These are phyloP conservation scores for Saussurea involucrata DNA, from an alignment of 129 eudicot genomes.

Conservation along the genomic window DNA sequence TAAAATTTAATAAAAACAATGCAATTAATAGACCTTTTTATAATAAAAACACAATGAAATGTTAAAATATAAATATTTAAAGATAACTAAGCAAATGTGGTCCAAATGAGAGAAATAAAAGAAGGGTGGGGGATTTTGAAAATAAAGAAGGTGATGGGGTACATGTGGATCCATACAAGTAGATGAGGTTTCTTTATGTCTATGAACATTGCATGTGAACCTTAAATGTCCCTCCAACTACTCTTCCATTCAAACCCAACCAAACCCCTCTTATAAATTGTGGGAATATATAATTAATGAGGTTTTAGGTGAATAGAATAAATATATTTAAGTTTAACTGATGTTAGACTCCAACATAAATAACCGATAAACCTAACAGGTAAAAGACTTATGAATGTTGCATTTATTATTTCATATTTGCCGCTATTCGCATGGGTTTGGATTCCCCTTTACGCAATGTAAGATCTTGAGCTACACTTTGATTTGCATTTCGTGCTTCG, in stretches of 20 bases:
- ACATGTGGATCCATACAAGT: conserved; percentile 37
- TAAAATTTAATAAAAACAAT: no score
- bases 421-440: not conserved
- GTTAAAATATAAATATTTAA: not conserved
- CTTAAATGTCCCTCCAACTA: conserved; percentile 34
- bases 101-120: conserved; percentile 27
- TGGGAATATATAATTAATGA: not conserved
- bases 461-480: not conserved
- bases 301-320: not conserved
- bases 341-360: not conserved
- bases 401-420: not conserved
- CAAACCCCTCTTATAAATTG: not conserved
- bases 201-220: conserved; percentile 36
- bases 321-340: not conserved
- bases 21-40: no score
- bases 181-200: conserved; percentile 31
- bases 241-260: conserved; percentile 18
- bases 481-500: not conserved
- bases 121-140: conserved; percentile 10
- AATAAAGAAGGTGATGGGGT: conserved; percentile 34
- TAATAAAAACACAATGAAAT: no score
- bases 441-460: not conserved
- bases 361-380: not conserved
- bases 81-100: conserved; percentile 8
- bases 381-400: not conserved